phyloP scores from a whole-genome alignment of 208 protist genomes.

The Trypanosoma rangeli region DNA sequence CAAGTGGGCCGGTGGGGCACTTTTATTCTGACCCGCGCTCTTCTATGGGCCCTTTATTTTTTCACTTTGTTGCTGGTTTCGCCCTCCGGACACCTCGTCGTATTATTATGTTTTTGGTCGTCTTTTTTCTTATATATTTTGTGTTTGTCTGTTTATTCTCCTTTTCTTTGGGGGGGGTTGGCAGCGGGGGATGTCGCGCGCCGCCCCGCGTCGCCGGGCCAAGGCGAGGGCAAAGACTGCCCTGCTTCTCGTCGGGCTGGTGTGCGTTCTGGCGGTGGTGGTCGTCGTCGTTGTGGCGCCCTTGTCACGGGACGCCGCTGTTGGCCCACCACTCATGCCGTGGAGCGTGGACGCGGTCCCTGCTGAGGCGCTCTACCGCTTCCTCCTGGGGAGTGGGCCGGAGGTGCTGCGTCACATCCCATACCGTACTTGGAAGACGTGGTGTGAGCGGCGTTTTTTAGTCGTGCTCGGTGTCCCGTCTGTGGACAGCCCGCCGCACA shows the following conservation, averaged over 20 bases:
- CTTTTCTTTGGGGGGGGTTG: slow-evolving; percentile 3
- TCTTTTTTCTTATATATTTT: slow-evolving; percentile 5
- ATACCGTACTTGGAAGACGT: neutral
- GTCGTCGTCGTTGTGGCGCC: neutral
- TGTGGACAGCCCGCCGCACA: slow-evolving; percentile 27
- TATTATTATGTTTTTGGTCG: neutral
- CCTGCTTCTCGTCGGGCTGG: neutral
- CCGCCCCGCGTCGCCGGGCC: neutral
- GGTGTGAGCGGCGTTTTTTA: slow-evolving; percentile 18
- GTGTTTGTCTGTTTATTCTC: slow-evolving; percentile 15
- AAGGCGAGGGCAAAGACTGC: neutral
- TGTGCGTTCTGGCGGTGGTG: neutral
- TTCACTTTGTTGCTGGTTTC: neutral
- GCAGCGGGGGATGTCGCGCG: neutral
- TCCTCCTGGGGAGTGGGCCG: neutral
- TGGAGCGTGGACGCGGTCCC: neutral
- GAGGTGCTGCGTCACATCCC: slow-evolving; percentile 13
- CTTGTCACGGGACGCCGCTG: neutral
- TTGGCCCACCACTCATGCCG: neutral
- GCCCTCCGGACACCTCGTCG: no score
- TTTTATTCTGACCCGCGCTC: neutral
- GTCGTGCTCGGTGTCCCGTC: slow-evolving; percentile 50
- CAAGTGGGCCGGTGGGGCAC: neutral
- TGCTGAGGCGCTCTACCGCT: neutral
- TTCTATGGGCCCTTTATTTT: neutral